Evolutionary conservation across 1,139 yeast species (phyloP), one percentile per base, ranked within the genome.

Genomic region (Saccharomyces hybrid): DNA sequence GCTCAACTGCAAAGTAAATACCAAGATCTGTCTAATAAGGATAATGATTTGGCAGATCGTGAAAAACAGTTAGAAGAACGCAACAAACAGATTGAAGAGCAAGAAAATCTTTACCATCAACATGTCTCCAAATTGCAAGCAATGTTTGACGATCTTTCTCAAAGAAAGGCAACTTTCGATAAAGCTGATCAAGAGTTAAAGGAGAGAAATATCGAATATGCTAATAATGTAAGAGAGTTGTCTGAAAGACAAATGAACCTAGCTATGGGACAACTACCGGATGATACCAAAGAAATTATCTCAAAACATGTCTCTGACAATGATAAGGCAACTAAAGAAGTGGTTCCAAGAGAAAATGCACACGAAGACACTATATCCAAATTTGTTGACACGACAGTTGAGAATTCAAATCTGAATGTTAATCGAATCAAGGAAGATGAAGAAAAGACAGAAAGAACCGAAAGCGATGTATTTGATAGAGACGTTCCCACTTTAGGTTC

Each of bases 101-200:
- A 73, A 59, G 73, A 72, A 52, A 64, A 64, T 50, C 52, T 67
- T 20, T 72, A 73, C 53, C 64, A 68, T 50, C 70, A 72, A 53
- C 73, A 74, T 48, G 73, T 73, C 13, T 59, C 65, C 20, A 69
- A 68, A 46, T 62, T 73, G 48, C 69, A 71, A 56, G 59, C 59
- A 7, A 61, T 71, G 64, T 70, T 68, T 52, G 66, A 66, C 44
- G 69, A 68, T 31, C 60, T 74, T 46, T 68, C 69, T 46, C 61
- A 65, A 52, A 72, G 74, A 61, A 70, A 72, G 55, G 61, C 62
- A 46, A 65, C 68, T 42, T 64, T 72, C 38, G 72, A 70, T 16
- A 63, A 62, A 23, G 75, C 75, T n/a, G 74, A 73, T 54, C 63
- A 65, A 30, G 74, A 72, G n/a, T 59, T 73, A 16, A 68, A 72